Evolutionary conservation across 2,329 filamentous ascomycete genomes (phyloP).

Genomic region (Biscogniauxia mediterranea): DNA sequence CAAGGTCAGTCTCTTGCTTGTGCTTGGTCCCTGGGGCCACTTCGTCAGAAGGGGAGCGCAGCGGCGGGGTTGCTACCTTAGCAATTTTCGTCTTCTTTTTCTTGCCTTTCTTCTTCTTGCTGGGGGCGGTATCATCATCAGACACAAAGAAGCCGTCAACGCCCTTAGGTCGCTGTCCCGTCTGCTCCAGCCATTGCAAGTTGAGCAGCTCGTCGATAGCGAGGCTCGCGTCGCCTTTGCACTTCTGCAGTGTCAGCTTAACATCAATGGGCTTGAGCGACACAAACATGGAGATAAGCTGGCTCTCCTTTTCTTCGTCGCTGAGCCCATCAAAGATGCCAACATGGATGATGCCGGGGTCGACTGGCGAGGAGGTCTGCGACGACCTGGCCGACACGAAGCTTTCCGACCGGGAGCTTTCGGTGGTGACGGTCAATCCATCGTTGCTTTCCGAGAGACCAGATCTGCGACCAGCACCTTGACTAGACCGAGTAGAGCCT

Average conservation of each 20-base stretch:
- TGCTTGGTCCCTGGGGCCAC: constrained; percentile 9
- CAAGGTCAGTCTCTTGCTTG: constrained; percentile 13
- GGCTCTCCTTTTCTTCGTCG: constrained; percentile 59
- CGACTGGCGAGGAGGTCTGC: constrained; percentile 23
- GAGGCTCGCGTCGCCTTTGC: constrained; percentile 62
- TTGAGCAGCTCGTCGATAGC: constrained; percentile 81
- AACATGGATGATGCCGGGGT: constrained; percentile 25
- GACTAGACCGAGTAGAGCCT: constrained; percentile 19
- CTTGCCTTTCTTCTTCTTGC: constrained; percentile 18
- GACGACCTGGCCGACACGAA: constrained; percentile 24
- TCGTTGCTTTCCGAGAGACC: constrained; percentile 21
- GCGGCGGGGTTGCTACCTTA: constrained; percentile 11
- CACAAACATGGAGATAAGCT: constrained; percentile 71
- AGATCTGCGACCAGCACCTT: constrained; percentile 14
- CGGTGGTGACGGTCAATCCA: constrained; percentile 26
- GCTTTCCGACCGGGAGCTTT: constrained; percentile 23
- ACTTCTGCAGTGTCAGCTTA: constrained; percentile 64
- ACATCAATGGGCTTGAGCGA: constrained; percentile 66
- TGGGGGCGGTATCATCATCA: constrained; percentile 40
- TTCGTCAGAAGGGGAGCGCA: constrained; percentile 5
- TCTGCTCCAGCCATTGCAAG: constrained; percentile 72
- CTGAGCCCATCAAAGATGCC: constrained; percentile 42
- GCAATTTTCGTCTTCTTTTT: constrained; percentile 41
- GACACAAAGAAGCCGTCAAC: constrained; percentile 77
- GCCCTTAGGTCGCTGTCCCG: constrained; percentile 63